These are phyloP conservation scores for Rhizopogon roseolus DNA, from an alignment of 768 basidiomycete species.

Conservation along the genomic window DNA sequence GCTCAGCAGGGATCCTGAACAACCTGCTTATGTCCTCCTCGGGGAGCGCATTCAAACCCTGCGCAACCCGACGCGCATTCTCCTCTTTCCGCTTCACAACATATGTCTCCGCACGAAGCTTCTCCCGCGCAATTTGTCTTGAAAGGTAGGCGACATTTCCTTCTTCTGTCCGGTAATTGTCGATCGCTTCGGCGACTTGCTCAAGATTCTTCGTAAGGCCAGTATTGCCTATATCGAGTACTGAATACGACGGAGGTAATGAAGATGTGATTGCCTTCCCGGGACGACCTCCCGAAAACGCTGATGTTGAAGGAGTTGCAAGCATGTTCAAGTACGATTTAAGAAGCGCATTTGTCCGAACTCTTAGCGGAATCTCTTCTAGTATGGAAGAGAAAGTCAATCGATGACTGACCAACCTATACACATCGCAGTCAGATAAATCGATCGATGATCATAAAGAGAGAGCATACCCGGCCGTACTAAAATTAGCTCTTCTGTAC, in stretches of 20 bases:
- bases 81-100: conserved; percentile 87
- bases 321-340: conserved; percentile 73
- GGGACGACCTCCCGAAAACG: conserved; percentile 33
- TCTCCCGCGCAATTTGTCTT: conserved; percentile 87
- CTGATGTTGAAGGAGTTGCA: conserved; percentile 37
- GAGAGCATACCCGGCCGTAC: conserved; percentile 65
- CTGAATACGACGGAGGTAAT: conserved; percentile 58
- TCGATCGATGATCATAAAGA: not conserved
- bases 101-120: conserved; percentile 70
- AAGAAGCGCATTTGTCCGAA: conserved; percentile 78
- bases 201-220: conserved; percentile 75
- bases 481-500: conserved; percentile 80
- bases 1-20: conserved; percentile 87
- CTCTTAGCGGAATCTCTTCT: conserved; percentile 79
- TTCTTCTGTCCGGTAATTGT: conserved; percentile 85
- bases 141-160: conserved; percentile 86
- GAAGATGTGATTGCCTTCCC: conserved; percentile 34
- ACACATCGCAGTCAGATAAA: conserved; percentile 6
- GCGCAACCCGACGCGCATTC: conserved; percentile 69
- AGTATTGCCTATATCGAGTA: conserved; percentile 65
- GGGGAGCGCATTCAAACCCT: conserved; percentile 82
- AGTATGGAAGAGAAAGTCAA: conserved; percentile 84
- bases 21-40: conserved; percentile 81
- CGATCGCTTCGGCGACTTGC: conserved; percentile 80
- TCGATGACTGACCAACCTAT: conserved; percentile 72